Conservation (phyloP, 148 eudicot species). For the Cornus kousa region DNA sequence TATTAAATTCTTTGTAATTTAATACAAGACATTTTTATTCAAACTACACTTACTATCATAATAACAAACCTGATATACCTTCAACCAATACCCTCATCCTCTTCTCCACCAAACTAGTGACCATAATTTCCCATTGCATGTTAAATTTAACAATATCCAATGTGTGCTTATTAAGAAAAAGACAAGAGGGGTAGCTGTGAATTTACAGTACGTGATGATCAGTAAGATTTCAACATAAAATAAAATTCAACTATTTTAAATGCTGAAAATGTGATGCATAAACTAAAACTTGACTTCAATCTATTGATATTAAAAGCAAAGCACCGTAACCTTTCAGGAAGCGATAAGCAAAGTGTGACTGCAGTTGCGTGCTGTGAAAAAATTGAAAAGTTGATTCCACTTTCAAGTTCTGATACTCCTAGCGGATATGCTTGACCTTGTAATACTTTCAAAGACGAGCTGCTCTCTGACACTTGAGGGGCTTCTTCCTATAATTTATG, state of each 20-base stretch:
- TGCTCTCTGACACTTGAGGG: constrained; percentile 37
- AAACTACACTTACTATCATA: too few species aligned
- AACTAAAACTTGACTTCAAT: not conserved
- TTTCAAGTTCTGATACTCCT: constrained; percentile 87
- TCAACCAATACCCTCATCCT: not conserved
- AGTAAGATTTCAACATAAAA: not conserved
- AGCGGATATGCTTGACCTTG: constrained; percentile 85
- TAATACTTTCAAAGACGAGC: constrained; percentile 33
- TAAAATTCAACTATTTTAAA: not conserved
- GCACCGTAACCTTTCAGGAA: constrained; percentile 57
- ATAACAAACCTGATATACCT: not conserved
- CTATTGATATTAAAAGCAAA: not conserved
- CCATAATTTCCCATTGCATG: too few species aligned
- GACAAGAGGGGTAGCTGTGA: not conserved
- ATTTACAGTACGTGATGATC: too few species aligned
- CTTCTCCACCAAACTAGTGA: not conserved
- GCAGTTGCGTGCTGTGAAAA: constrained; percentile 89
- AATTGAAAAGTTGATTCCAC: constrained; percentile 84
- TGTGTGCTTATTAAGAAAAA: not conserved
- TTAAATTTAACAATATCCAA: not conserved
- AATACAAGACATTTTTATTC: not conserved
- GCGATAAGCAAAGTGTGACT: constrained; percentile 71
- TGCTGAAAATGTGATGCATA: not conserved
- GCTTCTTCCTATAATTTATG: constrained; percentile 59
- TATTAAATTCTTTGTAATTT: too few species aligned